A percentile compares a stretch with the other conserved stretches of the same genome.
Conservation (phyloP, 2,329 filamentous ascomycete species). For the Neonectria neomacrospora region DNA sequence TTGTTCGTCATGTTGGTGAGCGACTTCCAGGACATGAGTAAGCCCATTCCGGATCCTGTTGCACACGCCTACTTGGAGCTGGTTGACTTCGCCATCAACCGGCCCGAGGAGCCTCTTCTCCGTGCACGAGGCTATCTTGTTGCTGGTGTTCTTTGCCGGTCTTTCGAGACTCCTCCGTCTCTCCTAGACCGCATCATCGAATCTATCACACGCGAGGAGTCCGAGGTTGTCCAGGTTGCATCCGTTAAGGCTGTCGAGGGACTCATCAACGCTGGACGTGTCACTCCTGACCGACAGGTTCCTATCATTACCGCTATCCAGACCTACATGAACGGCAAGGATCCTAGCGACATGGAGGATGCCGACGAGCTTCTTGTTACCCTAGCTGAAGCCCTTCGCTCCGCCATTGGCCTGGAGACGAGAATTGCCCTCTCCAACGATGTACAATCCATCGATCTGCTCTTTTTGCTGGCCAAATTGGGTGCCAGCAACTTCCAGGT, state of each 20-base stretch:
- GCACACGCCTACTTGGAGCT: conserved; percentile 82
- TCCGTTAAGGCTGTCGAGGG: conserved; percentile 88
- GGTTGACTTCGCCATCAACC: conserved; percentile 79
- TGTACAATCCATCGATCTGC: conserved; percentile 79
- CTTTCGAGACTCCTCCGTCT: conserved; percentile 70
- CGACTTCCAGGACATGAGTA: conserved; percentile 83
- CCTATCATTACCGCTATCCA: conserved; percentile 71
- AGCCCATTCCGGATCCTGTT: conserved; percentile 74
- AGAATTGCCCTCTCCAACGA: conserved; percentile 77
- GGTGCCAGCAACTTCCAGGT: conserved; percentile 93
- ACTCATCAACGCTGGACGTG: conserved; percentile 65
- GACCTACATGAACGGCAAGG: conserved; percentile 81
- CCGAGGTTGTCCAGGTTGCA: conserved; percentile 91
- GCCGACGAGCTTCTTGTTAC: conserved; percentile 93
- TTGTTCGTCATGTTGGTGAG: conserved; percentile 85
- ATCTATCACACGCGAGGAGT: conserved; percentile 78
- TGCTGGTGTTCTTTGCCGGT: conserved; percentile 80
- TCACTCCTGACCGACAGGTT: conserved; percentile 66
- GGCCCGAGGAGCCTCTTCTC: conserved; percentile 77
- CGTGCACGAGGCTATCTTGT: conserved; percentile 89
- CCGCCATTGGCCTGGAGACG: conserved; percentile 83
- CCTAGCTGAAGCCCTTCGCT: conserved; percentile 84
- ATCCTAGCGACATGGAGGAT: conserved; percentile 84
- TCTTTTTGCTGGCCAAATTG: conserved; percentile 90
- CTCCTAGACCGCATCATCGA: conserved; percentile 80